phyloP scores from a whole-genome alignment of 768 basidiomycete species.

The Phallus indusiatus region DNA sequence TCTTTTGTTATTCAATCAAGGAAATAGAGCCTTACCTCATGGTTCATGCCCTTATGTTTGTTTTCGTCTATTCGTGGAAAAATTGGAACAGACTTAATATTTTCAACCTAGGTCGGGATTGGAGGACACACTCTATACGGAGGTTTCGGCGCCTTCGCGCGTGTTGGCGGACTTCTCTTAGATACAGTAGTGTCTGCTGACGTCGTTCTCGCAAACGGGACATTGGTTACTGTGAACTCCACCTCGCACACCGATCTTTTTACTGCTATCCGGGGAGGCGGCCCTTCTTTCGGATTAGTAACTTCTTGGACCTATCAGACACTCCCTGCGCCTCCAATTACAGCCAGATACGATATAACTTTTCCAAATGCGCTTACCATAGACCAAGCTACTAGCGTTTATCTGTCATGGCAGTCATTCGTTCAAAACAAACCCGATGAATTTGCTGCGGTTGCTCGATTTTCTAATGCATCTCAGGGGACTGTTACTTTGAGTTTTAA shows the following conservation, averaged over 20 bases:
- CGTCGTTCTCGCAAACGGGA: conserved; percentile 10
- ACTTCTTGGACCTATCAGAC: conserved; percentile 18
- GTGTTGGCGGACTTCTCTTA: conserved; percentile 16
- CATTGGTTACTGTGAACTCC: conserved; percentile 6
- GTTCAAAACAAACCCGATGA: conserved; percentile 8
- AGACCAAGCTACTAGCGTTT: not conserved
- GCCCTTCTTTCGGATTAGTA: conserved; percentile 20
- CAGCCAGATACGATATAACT: conserved; percentile 11
- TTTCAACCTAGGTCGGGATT: conserved; percentile 16
- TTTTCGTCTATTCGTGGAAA: conserved; percentile 1
- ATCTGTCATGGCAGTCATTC: conserved; percentile 13
- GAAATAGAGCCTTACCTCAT: conserved; percentile 17
- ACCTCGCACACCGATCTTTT: conserved; percentile 18
- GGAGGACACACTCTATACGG: conserved; percentile 16
- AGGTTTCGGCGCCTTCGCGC: conserved; percentile 14
- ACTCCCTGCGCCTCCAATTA: conserved; percentile 14
- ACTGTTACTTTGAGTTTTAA: conserved; percentile 3
- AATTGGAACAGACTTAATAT: conserved; percentile 3
- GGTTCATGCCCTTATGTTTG: conserved; percentile 13
- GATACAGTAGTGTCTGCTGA: conserved; percentile 17
- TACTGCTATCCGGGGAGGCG: conserved; percentile 19
- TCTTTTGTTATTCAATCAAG: conserved; percentile 9
- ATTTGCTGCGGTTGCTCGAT: conserved; percentile 1
- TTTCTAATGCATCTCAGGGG: conserved; percentile 2
- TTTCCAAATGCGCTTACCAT: conserved; percentile 6